Evolutionary conservation across 305 asterid genomes (phyloP), one percentile per base, ranked within the genome.

Genomic region (Fraxinus platypoda): DNA sequence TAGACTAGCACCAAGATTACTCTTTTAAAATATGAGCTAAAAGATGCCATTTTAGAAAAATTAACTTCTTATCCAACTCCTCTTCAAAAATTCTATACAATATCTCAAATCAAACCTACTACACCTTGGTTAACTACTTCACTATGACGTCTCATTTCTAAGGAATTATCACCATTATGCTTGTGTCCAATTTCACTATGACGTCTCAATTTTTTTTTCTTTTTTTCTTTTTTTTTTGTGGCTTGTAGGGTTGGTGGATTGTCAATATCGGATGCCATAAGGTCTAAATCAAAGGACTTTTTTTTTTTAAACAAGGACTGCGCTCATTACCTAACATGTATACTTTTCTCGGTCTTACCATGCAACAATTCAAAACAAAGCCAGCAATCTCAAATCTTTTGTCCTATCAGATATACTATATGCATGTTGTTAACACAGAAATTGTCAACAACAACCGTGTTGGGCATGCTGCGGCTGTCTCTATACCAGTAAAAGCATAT

Each of bases 251-350:
- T 68, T 3, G 74, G 35, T 28, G 37, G 11, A 33, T 68, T 5
- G 88, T 76, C 87, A 84, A 83, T 62, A 8, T 77, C 52, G 76
- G 75, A 34, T 70, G 83, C 81, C 77, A 81, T 78, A 71, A 28
- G 38, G 81, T 84, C 84, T 21, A 73, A 30, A 54, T 19, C 59
- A 78, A 74, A 74, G 52, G 86, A 83, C 84, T 23, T 49, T 21
- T 78, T 37, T 34, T 34, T 11, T 38, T 38, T 41, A 9, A 0
- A 41, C 17, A 11, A 43, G 52, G 5, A 43, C 15, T 6, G 30
- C 2, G 28, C 64, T 73, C 38, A 19, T 12, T 12, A 81, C 81
- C 88, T 30, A 81, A 78, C 74, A 31, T 2, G 1, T 19, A 34
- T 71, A 41, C 75, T 79, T 76, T 72, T 37, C 76, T n/a, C 26